A percentile compares a stretch with the other conserved stretches of the same genome.
These are phyloP conservation scores for Turritis glabra DNA, from an alignment of 345 rosid species.

Conservation along the genomic window DNA sequence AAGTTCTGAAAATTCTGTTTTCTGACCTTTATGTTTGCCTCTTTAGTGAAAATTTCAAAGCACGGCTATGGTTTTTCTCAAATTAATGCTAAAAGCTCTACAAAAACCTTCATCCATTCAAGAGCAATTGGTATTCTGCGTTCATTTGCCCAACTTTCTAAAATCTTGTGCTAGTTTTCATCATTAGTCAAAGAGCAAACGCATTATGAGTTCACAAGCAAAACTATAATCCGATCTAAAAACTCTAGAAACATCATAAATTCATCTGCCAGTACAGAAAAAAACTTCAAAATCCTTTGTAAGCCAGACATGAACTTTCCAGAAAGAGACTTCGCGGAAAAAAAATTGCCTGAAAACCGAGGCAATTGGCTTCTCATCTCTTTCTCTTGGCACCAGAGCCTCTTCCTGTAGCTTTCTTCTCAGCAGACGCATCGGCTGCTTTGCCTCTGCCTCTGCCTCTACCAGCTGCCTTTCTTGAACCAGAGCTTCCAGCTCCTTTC, in stretches of 20 bases:
- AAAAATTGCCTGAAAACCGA: slow-evolving; percentile 12
- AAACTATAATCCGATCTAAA: not conserved
- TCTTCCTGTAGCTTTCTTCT: slow-evolving; percentile 66
- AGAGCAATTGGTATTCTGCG: not conserved
- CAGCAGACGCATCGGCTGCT: slow-evolving; percentile 45
- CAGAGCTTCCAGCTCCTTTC: slow-evolving; percentile 56
- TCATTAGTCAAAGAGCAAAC: not conserved
- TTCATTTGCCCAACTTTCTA: not conserved
- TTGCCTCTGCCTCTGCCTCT: slow-evolving; percentile 45
- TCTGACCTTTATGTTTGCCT: not conserved
- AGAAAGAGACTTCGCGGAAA: not conserved
- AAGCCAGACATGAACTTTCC: slow-evolving; percentile 3
- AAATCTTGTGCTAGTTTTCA: not conserved
- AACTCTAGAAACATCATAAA: not conserved
- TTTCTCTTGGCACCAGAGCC: slow-evolving; percentile 71
- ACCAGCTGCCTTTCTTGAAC: slow-evolving; percentile 51
- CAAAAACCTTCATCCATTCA: not conserved
- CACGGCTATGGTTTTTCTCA: not conserved
- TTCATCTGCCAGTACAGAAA: not conserved
- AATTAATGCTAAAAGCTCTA: not conserved
- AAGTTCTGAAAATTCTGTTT: not conserved
- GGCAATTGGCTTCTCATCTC: slow-evolving; percentile 42
- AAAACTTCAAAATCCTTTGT: not conserved
- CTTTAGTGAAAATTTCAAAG: not conserved
- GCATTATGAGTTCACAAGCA: not conserved